Conservation (phyloP, 2,329 filamentous ascomycete genomes). For the Aspergillus spinulosporus region DNA sequence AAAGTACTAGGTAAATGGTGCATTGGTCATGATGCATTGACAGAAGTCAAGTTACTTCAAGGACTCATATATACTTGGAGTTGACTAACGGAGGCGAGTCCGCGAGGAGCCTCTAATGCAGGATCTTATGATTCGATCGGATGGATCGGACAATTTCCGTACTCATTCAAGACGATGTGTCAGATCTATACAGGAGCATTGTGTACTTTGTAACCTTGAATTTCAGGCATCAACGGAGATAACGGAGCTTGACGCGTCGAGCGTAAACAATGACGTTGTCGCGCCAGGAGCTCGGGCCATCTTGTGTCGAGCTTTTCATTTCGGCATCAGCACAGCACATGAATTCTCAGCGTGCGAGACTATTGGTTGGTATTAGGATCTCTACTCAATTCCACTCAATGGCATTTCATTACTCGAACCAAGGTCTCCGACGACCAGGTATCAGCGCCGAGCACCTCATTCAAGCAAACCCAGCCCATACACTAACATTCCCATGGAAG, state of each 20-base stretch:
- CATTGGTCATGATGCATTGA: too few relatives aligned
- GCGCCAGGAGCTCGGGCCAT: slow-evolving; percentile 28
- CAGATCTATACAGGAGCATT: background rate
- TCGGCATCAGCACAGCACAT: background rate
- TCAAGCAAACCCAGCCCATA: slow-evolving; percentile 33
- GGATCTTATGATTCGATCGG: background rate
- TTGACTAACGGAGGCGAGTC: too few relatives aligned
- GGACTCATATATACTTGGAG: too few relatives aligned
- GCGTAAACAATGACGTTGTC: slow-evolving; percentile 26
- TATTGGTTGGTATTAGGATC: background rate
- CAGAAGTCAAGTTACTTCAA: too few relatives aligned
- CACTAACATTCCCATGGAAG: slow-evolving; percentile 32
- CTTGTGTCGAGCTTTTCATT: background rate
- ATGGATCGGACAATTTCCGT: background rate
- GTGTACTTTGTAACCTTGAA: background rate
- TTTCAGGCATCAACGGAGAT: slow-evolving; percentile 25
- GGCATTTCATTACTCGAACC: slow-evolving; percentile 23
- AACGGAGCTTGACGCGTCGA: slow-evolving; percentile 25
- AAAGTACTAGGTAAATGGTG: too few relatives aligned
- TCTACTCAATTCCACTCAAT: slow-evolving; percentile 24
- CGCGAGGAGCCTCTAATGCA: background rate
- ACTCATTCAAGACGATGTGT: background rate
- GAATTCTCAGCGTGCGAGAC: too few relatives aligned
- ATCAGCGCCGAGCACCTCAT: slow-evolving; percentile 27
- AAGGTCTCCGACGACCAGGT: slow-evolving; percentile 21